Evolutionary conservation across 208 protist genomes (phyloP), one percentile per base, ranked within the genome.

Genomic region (Trypanosoma theileri): DNA sequence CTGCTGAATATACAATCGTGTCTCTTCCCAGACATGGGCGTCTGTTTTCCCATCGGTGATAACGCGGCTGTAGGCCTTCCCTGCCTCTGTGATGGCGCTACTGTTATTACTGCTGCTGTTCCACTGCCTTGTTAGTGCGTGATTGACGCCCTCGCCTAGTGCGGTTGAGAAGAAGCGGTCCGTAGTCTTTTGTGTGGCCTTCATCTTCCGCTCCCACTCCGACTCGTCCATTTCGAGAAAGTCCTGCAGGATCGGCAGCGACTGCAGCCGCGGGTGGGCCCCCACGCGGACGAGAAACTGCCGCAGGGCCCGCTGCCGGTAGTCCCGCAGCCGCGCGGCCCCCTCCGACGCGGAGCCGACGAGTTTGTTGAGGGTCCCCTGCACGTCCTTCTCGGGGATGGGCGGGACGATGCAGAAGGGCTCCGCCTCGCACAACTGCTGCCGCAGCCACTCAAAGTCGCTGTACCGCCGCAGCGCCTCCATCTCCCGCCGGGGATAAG

Each of bases 341-440:
- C 54, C 52, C 66, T 73, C 21, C 50, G 67, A 54, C 48, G n/a
- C 16, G 48, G 65, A 62, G 19, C 66, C 65, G 19, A 85, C 62
- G 46, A 86, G 73, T 72, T 69, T 82, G 31, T 81, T 66, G 51
- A 97, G 53, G 41, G 86, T 89, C 22, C 87, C 87, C 52, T 82
- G 68, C 50, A 94, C 63, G 31, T 93, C 87, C 81, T 97, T 97
- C 71, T 93, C 86, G 0, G 93, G 93, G 26, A 97, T 86, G 14
- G 91, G 91, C 11, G 93, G 91, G 16, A 94, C 69, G 42, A 97
- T 87, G 69, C 87, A 93, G 68, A 79, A 91, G 69, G 85, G 89
- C 52, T 88, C 88, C 48, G 58, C 48, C 22, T 80, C 83, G 24
- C 67, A 68, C 14, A 97, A 75, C 65, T 88, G 83, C 8, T 75